These are phyloP conservation scores for Trametes pubescens DNA, from an alignment of 1,284 basidiomycete species.

Conservation along the genomic window DNA sequence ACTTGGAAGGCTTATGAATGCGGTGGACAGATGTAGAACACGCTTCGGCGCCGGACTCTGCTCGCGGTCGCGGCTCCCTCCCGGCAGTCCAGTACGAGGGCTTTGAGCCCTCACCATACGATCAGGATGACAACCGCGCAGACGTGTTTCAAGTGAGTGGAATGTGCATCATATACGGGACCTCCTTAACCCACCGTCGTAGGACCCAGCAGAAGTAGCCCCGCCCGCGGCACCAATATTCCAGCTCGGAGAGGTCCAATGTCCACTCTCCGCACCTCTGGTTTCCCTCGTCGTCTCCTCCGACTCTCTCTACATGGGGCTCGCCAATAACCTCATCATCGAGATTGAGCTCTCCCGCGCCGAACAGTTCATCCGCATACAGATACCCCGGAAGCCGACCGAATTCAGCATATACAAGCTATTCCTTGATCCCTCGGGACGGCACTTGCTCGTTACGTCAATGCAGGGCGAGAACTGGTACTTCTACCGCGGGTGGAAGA, in stretches of 20 bases:
- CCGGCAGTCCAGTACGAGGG: slow-evolving; percentile 83
- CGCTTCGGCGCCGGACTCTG: slow-evolving; percentile 54
- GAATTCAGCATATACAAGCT: slow-evolving; percentile 81
- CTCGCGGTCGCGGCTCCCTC: slow-evolving; percentile 52
- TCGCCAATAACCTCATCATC: slow-evolving; percentile 79
- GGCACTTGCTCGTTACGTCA: slow-evolving; percentile 89
- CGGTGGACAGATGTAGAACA: slow-evolving; percentile 81
- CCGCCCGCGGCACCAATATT: slow-evolving; percentile 67
- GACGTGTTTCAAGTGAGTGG: slow-evolving; percentile 51
- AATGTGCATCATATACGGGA: neutral
- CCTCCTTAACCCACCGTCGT: neutral
- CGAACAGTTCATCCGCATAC: slow-evolving; percentile 82
- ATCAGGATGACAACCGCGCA: slow-evolving; percentile 55
- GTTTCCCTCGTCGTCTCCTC: slow-evolving; percentile 84
- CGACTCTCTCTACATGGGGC: slow-evolving; percentile 86
- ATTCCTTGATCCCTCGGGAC: slow-evolving; percentile 91
- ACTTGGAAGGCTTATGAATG: slow-evolving; percentile 13
- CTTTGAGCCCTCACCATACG: slow-evolving; percentile 78
- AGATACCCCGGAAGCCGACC: slow-evolving; percentile 73
- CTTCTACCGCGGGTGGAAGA: slow-evolving; percentile 82
- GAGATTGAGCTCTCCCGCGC: slow-evolving; percentile 87
- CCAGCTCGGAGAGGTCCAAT: slow-evolving; percentile 88
- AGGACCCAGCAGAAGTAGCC: slow-evolving; percentile 30
- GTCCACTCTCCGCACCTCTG: slow-evolving; percentile 83
- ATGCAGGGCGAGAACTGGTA: slow-evolving; percentile 95